phyloP scores from a whole-genome alignment of 1,284 basidiomycete species.

The Wolfiporia cocos region DNA sequence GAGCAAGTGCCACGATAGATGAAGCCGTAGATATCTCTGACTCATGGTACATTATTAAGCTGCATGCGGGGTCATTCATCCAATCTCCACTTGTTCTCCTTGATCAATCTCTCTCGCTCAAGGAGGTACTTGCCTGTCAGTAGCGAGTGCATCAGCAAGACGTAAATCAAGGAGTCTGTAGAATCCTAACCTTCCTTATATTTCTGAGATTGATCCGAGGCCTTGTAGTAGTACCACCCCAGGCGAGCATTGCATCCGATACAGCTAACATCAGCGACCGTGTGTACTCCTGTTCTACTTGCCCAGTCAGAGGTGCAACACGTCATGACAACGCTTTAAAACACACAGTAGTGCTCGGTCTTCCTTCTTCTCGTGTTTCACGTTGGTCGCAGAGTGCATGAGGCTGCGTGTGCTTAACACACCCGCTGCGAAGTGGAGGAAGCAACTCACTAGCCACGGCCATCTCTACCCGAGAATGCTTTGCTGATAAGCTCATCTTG shows the following conservation, averaged over 20 bases:
- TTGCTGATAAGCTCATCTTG: constrained; percentile 87
- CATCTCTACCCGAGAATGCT: constrained; percentile 79
- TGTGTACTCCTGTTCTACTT: constrained; percentile 73
- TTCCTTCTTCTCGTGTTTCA: constrained; percentile 69
- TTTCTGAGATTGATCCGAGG: constrained; percentile 73
- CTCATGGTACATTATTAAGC: no score
- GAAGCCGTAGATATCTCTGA: no score
- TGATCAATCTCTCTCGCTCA: constrained; percentile 73
- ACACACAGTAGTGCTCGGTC: constrained; percentile 69
- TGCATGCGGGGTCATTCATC: constrained; percentile 31
- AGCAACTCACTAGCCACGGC: constrained; percentile 74
- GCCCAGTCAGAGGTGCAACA: not conserved
- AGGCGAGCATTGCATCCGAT: constrained; percentile 71
- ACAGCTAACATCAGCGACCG: constrained; percentile 77
- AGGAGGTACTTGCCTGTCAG: constrained; percentile 74
- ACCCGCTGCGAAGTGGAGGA: no score
- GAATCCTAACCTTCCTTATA: constrained; percentile 73
- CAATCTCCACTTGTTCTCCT: constrained; percentile 74
- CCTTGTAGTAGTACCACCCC: constrained; percentile 84
- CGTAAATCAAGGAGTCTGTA: not conserved
- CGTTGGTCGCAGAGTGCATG: constrained; percentile 73
- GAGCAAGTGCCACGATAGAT: no score
- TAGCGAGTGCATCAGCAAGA: not conserved
- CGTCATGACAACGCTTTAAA: no score
- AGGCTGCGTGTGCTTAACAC: constrained; percentile 40